These are phyloP conservation scores for Populus alba DNA, from an alignment of 345 rosid species.

Conservation along the genomic window DNA sequence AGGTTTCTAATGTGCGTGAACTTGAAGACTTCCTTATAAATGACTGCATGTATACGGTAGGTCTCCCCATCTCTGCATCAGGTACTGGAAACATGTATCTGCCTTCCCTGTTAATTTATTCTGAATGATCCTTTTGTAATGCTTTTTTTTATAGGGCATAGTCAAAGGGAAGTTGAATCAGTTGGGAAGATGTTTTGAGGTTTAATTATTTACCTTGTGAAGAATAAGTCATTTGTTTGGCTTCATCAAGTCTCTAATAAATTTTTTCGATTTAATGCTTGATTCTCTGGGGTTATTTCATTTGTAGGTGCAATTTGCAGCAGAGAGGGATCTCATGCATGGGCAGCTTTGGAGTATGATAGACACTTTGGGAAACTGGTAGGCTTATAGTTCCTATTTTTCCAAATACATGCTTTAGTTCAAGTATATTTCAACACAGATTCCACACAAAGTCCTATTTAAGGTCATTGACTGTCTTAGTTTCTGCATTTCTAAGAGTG, in stretches of 20 bases:
- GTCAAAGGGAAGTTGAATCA: slow-evolving; percentile 24
- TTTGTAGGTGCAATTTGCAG: slow-evolving; percentile 25
- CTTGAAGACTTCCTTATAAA: slow-evolving; percentile 25
- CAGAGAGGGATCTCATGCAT: slow-evolving; percentile 20
- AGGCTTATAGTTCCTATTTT: neutral
- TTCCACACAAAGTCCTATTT: neutral
- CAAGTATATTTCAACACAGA: neutral
- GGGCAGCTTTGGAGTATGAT: slow-evolving; percentile 16
- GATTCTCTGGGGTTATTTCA: neutral
- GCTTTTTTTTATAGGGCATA: slow-evolving; percentile 6
- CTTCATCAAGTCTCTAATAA: neutral
- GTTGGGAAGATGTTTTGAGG: slow-evolving; percentile 16
- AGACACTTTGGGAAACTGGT: slow-evolving; percentile 13
- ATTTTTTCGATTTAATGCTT: neutral
- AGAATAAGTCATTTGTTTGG: neutral
- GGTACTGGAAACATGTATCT: neutral
- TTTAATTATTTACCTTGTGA: neutral
- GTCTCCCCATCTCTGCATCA: neutral
- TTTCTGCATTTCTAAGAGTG: neutral
- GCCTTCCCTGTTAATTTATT: neutral
- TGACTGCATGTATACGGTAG: slow-evolving; percentile 13
- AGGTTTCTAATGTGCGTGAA: slow-evolving; percentile 19
- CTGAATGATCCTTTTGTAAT: neutral
- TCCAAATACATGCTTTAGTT: neutral
- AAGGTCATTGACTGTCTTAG: neutral